These are phyloP conservation scores for Asterella californica DNA, from an alignment of 225 moss, liverwort and hornwort species.

Conservation along the genomic window DNA sequence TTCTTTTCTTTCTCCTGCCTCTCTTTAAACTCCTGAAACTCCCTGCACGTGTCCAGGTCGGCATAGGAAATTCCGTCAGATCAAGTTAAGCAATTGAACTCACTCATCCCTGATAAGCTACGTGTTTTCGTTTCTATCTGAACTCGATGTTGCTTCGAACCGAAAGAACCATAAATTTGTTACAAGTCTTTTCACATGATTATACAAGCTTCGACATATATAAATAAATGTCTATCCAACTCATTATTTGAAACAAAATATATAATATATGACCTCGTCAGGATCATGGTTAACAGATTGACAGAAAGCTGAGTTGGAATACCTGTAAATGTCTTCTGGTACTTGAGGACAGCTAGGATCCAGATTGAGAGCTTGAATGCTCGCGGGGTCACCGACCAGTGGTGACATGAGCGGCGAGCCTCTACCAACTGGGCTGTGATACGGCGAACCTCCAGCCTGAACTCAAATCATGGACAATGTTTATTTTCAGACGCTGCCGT, in stretches of 20 bases:
- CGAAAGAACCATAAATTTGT: not conserved
- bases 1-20: constrained; percentile 55
- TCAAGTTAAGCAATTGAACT: constrained; percentile 14
- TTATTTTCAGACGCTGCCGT: constrained; percentile 22
- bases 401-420: constrained; percentile 75
- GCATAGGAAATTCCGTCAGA: constrained; percentile 20
- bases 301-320: not conserved
- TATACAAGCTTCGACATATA: not conserved
- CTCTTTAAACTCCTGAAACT: constrained; percentile 74
- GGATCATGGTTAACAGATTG: not conserved
- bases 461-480: constrained; percentile 22
- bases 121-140: not conserved
- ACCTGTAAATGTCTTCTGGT: constrained; percentile 72
- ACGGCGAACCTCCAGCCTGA: constrained; percentile 73
- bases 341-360: constrained; percentile 83
- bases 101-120: not conserved
- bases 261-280: not conserved
- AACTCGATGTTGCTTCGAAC: constrained; percentile 4
- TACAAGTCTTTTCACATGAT: not conserved
- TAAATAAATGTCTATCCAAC: too few relatives aligned
- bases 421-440: constrained; percentile 69
- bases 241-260: too few relatives aligned
- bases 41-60: constrained; percentile 51
- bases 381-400: constrained; percentile 61
- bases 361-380: constrained; percentile 80